Conservation (phyloP, 306 rosid species). For the Acacia acuminata region DNA sequence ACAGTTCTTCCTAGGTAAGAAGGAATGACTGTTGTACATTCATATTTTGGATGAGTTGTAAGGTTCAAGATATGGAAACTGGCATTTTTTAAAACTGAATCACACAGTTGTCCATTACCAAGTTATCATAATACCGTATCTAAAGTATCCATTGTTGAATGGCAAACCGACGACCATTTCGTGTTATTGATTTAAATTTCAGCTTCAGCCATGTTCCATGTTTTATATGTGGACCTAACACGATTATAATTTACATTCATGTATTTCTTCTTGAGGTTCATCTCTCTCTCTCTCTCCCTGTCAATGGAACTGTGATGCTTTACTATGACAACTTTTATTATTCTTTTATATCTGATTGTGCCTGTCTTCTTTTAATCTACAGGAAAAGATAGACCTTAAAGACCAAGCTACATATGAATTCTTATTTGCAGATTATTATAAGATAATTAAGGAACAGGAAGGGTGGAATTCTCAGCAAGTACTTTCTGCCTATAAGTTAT, state of each 20-base stretch:
- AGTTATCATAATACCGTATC: not conserved
- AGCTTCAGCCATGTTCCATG: not conserved
- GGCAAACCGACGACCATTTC: not conserved
- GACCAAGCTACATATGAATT: conserved; percentile 54
- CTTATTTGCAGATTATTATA: conserved; percentile 61
- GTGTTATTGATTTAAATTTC: not conserved
- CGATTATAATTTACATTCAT: not conserved
- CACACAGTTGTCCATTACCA: not conserved
- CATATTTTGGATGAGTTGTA: conserved; percentile 6
- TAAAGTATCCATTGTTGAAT: not conserved
- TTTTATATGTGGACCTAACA: not conserved
- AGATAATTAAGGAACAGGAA: conserved; percentile 50
- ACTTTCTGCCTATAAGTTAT: conserved; percentile 32
- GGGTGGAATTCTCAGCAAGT: conserved; percentile 47
- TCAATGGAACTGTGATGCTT: not conserved
- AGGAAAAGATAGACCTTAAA: conserved; percentile 60
- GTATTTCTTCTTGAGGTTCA: not conserved
- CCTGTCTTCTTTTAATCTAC: conserved; percentile 31
- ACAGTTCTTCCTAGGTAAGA: conserved; percentile 9
- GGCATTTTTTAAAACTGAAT: not conserved
- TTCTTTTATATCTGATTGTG: conserved; percentile 22
- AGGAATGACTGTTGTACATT: conserved; percentile 7
- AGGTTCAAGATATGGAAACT: conserved; percentile 11
- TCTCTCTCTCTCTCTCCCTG: not conserved
- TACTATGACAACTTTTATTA: not conserved